phyloP scores from a whole-genome alignment of 1,139 yeast species.

The Geotrichum fermentans region DNA sequence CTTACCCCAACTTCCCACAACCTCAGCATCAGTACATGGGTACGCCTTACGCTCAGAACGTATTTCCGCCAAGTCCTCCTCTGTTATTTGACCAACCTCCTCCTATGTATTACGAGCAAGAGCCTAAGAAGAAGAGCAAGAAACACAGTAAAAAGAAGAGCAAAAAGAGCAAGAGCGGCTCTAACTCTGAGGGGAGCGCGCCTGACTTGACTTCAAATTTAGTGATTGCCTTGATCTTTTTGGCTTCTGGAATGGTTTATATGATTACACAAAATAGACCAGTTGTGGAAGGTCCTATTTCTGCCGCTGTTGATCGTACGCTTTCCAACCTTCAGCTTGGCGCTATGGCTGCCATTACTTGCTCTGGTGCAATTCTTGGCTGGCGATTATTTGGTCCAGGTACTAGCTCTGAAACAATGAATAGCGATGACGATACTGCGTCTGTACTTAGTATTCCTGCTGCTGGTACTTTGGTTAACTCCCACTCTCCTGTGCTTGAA shows the following conservation, averaged over 20 bases:
- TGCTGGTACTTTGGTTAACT: slow-evolving; percentile 10
- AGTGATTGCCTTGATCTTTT: slow-evolving; percentile 4
- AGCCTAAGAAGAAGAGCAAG: slow-evolving; percentile 9
- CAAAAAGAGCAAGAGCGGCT: background rate
- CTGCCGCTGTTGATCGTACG: slow-evolving; percentile 11
- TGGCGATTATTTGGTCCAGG: background rate
- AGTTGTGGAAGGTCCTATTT: slow-evolving; percentile 14
- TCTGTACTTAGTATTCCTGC: background rate
- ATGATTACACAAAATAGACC: slow-evolving; percentile 12
- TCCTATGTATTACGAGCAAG: background rate
- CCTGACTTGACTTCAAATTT: slow-evolving; percentile 1
- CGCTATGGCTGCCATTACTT: slow-evolving; percentile 4
- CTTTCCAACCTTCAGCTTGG: slow-evolving; percentile 13
- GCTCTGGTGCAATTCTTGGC: slow-evolving; percentile 1
- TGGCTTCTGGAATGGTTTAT: slow-evolving; percentile 3
- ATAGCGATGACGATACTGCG: background rate
- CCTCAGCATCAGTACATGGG: background rate
- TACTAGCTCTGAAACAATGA: background rate
- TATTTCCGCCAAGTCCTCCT: background rate
- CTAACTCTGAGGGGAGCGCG: background rate
- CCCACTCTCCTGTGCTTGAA: background rate
- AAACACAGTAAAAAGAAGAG: background rate
- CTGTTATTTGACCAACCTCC: background rate
- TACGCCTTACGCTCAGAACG: background rate
- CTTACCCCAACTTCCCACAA: background rate